Evolutionary conservation across 306 rosid genomes (phyloP).

Genomic region (Urtica urens): DNA sequence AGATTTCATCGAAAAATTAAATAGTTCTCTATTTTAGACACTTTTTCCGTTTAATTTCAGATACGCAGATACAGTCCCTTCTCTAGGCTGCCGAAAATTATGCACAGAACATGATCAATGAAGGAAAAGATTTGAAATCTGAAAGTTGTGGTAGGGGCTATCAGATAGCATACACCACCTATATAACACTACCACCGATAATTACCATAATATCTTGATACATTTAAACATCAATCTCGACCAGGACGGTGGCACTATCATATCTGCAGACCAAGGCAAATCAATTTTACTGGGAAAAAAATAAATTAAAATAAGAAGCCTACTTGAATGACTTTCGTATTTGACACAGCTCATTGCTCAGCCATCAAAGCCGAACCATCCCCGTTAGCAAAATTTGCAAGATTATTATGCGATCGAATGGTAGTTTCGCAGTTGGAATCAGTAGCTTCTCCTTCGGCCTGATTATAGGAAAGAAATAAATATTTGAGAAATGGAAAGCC

Average conservation of each 20-base stretch:
- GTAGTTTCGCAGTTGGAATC: conserved; percentile 36
- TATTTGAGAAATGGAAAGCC: neutral
- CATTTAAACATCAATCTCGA: conserved; percentile 3
- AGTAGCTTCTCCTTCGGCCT: conserved; percentile 54
- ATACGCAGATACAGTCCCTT: no score
- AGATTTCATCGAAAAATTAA: no score
- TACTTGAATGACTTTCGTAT: conserved; percentile 28
- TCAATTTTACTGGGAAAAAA: conserved; percentile 19
- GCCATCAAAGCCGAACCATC: conserved; percentile 48
- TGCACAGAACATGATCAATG: no score
- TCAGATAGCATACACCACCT: neutral
- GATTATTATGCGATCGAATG: conserved; percentile 27
- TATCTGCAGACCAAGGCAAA: conserved; percentile 51
- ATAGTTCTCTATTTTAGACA: no score
- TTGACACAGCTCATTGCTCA: conserved; percentile 34
- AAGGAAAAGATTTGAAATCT: no score
- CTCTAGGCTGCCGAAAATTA: no score
- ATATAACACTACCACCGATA: neutral
- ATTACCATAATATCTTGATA: neutral
- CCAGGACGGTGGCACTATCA: conserved; percentile 27
- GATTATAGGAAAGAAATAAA: conserved; percentile 12
- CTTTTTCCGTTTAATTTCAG: no score
- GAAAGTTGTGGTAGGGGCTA: neutral
- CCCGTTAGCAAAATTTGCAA: conserved; percentile 37
- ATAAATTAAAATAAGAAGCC: no score